Evolutionary conservation across 2,329 filamentous ascomycete genomes (phyloP).

Genomic region (Calycina herbarum): DNA sequence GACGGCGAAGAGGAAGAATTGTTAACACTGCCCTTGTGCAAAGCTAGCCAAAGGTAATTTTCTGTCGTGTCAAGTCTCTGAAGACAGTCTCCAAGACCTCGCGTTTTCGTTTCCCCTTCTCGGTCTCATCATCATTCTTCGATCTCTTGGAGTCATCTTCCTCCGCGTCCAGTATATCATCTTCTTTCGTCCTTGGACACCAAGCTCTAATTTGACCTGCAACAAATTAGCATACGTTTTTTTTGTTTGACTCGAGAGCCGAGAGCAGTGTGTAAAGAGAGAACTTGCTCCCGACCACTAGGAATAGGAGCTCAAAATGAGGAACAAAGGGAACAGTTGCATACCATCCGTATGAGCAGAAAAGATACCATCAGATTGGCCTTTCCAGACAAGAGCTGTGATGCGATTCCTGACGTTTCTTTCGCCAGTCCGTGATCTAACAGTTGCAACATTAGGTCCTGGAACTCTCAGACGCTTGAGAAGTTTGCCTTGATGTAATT

Average conservation of each 20-base stretch:
- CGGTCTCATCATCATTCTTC: slow-evolving; percentile 45
- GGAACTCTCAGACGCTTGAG: slow-evolving; percentile 70
- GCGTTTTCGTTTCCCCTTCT: slow-evolving; percentile 65
- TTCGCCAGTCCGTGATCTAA: slow-evolving; percentile 49
- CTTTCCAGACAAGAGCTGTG: slow-evolving; percentile 73
- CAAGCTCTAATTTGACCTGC: slow-evolving; percentile 72
- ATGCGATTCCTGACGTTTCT: slow-evolving; percentile 66
- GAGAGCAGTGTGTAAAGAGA: too few relatives aligned
- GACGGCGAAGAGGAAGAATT: not conserved
- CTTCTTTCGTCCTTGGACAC: slow-evolving; percentile 60
- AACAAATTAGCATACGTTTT: too few relatives aligned
- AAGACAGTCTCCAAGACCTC: slow-evolving; percentile 80
- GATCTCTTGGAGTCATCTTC: slow-evolving; percentile 33
- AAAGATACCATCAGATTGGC: slow-evolving; percentile 68
- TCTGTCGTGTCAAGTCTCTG: slow-evolving; percentile 69
- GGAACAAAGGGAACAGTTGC: too few relatives aligned
- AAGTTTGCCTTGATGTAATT: slow-evolving; percentile 74
- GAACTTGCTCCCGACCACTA: too few relatives aligned
- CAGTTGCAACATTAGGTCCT: slow-evolving; percentile 52
- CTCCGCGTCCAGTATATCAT: slow-evolving; percentile 47
- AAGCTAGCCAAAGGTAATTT: slow-evolving; percentile 60
- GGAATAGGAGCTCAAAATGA: too few relatives aligned
- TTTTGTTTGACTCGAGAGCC: too few relatives aligned
- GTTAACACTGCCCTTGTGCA: too few relatives aligned
- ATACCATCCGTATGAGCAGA: slow-evolving; percentile 74